phyloP scores from a whole-genome alignment of 257 asterid genomes.

The Misopates orontium region DNA sequence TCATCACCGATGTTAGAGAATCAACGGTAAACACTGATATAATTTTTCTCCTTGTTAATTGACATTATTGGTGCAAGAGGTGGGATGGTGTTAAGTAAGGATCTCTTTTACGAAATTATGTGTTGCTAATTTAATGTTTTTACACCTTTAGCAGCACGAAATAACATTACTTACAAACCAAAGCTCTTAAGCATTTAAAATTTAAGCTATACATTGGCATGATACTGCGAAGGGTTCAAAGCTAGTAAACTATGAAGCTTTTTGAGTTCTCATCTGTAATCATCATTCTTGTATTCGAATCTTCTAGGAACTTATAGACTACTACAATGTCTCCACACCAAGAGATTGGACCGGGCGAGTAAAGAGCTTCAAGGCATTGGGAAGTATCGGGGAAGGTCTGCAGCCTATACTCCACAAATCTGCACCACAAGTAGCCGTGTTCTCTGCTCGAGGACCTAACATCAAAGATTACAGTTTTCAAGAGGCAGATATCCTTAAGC shows the following conservation, averaged over 20 bases:
- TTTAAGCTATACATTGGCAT: no score
- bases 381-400: constrained; percentile 85
- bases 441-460: constrained; percentile 97
- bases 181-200: no score
- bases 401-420: constrained; percentile 84
- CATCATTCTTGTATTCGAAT: constrained; percentile 10
- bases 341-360: constrained; percentile 98
- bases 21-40: constrained; percentile 61
- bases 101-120: no score
- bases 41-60: no score
- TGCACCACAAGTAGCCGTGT: constrained; percentile 96
- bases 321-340: constrained; percentile 77
- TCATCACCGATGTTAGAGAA: constrained; percentile 63
- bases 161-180: no score
- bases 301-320: constrained; percentile 81
- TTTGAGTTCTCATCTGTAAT: neutral
- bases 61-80: no score
- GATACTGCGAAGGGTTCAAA: no score
- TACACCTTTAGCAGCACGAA: no score
- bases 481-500: constrained; percentile 95
- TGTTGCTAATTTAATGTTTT: no score
- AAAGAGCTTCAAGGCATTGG: constrained; percentile 79
- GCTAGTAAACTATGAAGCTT: no score
- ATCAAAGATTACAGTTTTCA: constrained; percentile 90
- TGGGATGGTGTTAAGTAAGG: no score